Base-by-base conservation (phyloP, 768 basidiomycete genomes). In the Pholiota microspora region DNA sequence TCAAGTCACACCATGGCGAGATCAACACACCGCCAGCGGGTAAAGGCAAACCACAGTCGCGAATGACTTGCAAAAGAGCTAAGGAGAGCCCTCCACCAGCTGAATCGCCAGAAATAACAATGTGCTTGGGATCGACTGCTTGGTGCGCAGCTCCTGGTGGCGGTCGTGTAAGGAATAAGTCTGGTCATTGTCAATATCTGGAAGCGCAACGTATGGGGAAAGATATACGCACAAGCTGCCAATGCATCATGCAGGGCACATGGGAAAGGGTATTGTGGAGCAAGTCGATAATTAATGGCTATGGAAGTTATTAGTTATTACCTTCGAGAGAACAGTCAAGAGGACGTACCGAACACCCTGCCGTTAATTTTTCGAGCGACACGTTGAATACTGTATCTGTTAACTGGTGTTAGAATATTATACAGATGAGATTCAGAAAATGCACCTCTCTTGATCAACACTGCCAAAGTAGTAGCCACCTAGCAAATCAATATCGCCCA, bases 251-350 rank as follows among this genome's bases (percentile, higher is more conserved):
- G 94, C 6, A 98, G 71, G 0, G 88, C 92, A 59, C 92, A 93
- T 12, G 96, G 96, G 67, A 97, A 98, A 1, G 96, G 96, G 62
- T 96, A 98, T 70, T 98, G 96, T 0, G 96, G 96, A 12, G 95
- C 89, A n/a, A 95, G 81, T 34, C 89, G 81, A 63, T 92, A 92
- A 59, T 89, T 88, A 51, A 92, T 77, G 54, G 88, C 88, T 89
- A n/a, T n/a, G n/a, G n/a, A n/a, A n/a, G n/a, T n/a, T n/a, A n/a
- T n/a, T n/a, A n/a, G n/a, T n/a, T n/a, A n/a, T n/a, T n/a, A n/a
- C n/a, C n/a, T n/a, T n/a, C n/a, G n/a, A n/a, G n/a, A n/a, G n/a
- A n/a, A n/a, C n/a, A n/a, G n/a, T n/a, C n/a, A n/a, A n/a, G n/a
- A 24, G 15, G 51, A 45, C 78, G 36, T 63, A 85, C 86, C 83